These are phyloP conservation scores for Dioszegia aurantiaca DNA, from an alignment of 768 basidiomycete genomes.

Conservation along the genomic window DNA sequence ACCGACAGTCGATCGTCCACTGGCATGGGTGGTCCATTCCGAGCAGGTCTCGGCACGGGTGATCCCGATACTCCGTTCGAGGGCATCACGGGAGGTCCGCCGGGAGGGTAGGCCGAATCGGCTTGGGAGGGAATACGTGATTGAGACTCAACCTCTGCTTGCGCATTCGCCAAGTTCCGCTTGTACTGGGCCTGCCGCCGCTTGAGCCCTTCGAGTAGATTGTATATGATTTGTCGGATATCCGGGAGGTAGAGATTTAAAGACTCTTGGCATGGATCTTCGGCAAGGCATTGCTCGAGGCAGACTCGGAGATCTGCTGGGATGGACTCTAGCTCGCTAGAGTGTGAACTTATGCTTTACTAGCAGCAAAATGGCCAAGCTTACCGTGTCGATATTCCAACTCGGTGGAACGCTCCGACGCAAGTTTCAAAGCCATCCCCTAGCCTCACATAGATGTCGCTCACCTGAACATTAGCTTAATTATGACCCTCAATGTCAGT, in stretches of 20 bases:
- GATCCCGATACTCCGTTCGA: constrained; percentile 53
- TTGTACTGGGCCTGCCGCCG: constrained; percentile 86
- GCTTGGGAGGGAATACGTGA: neutral
- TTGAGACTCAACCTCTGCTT: neutral
- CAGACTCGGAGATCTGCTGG: constrained; percentile 84
- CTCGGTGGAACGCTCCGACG: constrained; percentile 78
- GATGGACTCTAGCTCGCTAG: constrained; percentile 78
- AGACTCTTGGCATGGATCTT: constrained; percentile 79
- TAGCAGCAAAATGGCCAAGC: constrained; percentile 48
- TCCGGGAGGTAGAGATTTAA: constrained; percentile 84
- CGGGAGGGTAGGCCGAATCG: neutral
- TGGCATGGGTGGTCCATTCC: neutral
- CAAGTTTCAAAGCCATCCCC: constrained; percentile 97
- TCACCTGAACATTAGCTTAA: constrained; percentile 60
- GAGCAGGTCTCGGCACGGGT: neutral
- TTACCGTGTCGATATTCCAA: constrained; percentile 86
- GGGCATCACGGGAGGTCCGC: no score
- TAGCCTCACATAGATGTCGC: constrained; percentile 92
- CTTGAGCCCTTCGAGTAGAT: constrained; percentile 87
- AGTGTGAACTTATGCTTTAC: neutral
- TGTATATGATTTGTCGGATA: constrained; percentile 88
- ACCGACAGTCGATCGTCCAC: constrained; percentile 34
- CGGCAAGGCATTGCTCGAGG: constrained; percentile 85
- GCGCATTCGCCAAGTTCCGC: constrained; percentile 57
- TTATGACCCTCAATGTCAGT: neutral